These are phyloP conservation scores for Ustilago loliicola DNA, from an alignment of 1,284 basidiomycete species.

Conservation along the genomic window DNA sequence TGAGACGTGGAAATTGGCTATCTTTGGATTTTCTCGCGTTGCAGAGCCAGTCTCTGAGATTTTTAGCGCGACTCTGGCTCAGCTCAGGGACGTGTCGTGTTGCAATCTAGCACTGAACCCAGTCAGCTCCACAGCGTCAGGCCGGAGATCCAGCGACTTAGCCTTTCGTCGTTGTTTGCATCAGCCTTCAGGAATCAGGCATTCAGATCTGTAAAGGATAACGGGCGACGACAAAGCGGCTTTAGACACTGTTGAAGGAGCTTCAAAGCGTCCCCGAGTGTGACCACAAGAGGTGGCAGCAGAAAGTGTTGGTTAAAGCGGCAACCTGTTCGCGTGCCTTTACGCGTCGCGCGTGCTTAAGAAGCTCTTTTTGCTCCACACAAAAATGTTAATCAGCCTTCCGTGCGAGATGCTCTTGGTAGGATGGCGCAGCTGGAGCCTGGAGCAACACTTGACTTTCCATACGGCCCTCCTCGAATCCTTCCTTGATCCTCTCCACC, in stretches of 20 bases:
- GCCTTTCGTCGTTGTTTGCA: too few species aligned
- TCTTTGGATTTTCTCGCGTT: slow-evolving; percentile 1
- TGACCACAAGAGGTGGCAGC: not conserved
- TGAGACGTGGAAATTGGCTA: slow-evolving; percentile 10
- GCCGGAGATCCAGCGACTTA: not conserved
- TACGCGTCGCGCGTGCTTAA: slow-evolving; percentile 38
- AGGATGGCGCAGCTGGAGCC: not conserved
- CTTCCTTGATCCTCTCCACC: not conserved
- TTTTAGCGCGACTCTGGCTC: slow-evolving; percentile 4
- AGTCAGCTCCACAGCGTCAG: not conserved
- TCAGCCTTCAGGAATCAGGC: too few species aligned
- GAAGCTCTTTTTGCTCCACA: slow-evolving; percentile 19
- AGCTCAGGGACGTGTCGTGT: slow-evolving; percentile 13
- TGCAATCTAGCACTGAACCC: not conserved
- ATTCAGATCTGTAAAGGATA: too few species aligned
- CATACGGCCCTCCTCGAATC: not conserved
- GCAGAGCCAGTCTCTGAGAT: not conserved
- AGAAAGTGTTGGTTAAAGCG: not conserved
- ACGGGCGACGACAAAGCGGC: too few species aligned
- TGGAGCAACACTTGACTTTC: slow-evolving; percentile 10
- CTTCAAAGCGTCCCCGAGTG: too few species aligned
- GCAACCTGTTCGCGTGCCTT: slow-evolving; percentile 11
- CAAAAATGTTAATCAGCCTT: slow-evolving; percentile 10
- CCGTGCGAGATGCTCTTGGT: slow-evolving; percentile 28
- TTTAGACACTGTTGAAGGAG: too few species aligned